Base-by-base conservation (phyloP, 352 stramenopile genomes). In the Hyaloperonospora brassicae region DNA sequence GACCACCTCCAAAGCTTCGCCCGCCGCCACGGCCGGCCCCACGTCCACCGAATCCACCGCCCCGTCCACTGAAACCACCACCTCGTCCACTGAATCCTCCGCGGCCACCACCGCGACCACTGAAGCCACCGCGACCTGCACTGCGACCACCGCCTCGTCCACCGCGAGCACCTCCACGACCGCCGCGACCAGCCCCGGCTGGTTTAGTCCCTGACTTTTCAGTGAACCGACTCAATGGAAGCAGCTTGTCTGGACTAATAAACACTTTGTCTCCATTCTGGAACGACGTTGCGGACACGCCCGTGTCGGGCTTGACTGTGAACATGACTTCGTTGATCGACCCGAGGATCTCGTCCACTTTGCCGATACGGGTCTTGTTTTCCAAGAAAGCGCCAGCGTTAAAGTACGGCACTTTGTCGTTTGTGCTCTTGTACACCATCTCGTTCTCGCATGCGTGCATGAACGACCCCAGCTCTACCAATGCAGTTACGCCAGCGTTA, bases 281-380 rank as follows among this genome's bases (percentile, higher is more conserved):
- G 80, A 98, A 99, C 35, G 93, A 97, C 22, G 88, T 94, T 4
- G 89, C 89, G 47, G 92, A 84, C 35, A 98, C 89, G 49, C 95
- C 95, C 22, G 94, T 65, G 58, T 98, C 95, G 30, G 95, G 93
- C 70, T 98, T 98, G 44, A 98, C 76, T 40, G 95, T 98, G 72
- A 99, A 98, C 77, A 93, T 92, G 50, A 96, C 86, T 47, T 98
- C 80, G 60, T 98, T 95, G 57, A 98, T 97, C 44, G 95, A 95
- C 40, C 96, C 96, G 41, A 99, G 87, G 67, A 99, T 98, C 78
- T 99, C 97, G 72, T 99, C 96, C 24, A 99, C 85, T 70, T 99
- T 99, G 59, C 97, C 97, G 60, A 99, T 98, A 66, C 97, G 96
- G 57, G 92, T 97, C 79, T 98, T 99, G 82, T 98, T 99, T 68